phyloP scores from a whole-genome alignment of 2,329 filamentous ascomycete genomes.

The Fusarium tanahbumbuense region DNA sequence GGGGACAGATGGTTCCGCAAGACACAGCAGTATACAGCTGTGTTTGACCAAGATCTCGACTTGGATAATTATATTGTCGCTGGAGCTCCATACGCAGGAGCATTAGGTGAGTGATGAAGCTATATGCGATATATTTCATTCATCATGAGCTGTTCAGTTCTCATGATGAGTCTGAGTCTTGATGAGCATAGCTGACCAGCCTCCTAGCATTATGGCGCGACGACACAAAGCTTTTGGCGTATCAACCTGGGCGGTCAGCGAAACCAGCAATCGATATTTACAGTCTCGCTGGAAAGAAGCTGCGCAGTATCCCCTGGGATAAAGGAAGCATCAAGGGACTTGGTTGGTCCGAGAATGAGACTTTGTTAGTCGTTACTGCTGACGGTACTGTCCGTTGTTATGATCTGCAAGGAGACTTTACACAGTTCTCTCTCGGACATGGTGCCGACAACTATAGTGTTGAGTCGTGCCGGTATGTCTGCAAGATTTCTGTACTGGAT shows the following conservation, averaged over 20 bases:
- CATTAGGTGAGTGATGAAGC: slow-evolving; percentile 75
- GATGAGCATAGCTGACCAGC: slow-evolving; percentile 17
- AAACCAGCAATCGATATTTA: slow-evolving; percentile 95
- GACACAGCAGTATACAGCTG: slow-evolving; percentile 88
- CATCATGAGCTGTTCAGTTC: slow-evolving; percentile 4
- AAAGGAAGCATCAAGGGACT: slow-evolving; percentile 87
- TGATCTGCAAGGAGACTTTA: slow-evolving; percentile 94
- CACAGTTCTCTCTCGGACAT: slow-evolving; percentile 90
- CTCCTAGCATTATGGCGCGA: slow-evolving; percentile 84
- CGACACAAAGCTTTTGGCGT: slow-evolving; percentile 83
- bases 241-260: slow-evolving; percentile 75
- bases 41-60: slow-evolving; percentile 94
- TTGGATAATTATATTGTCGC: slow-evolving; percentile 93
- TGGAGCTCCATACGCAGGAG: slow-evolving; percentile 92
- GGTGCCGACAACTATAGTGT: slow-evolving; percentile 91
- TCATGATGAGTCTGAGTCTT: slow-evolving; percentile 16
- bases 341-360: slow-evolving; percentile 97
- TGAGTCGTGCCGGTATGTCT: slow-evolving; percentile 74
- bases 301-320: slow-evolving; percentile 91
- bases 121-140: neutral
- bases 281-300: slow-evolving; percentile 88
- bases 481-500: neutral
- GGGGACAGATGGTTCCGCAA: slow-evolving; percentile 97
- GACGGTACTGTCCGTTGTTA: slow-evolving; percentile 94
- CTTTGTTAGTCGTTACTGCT: slow-evolving; percentile 85